A percentile compares a stretch with the other conserved stretches of the same genome.
Evolutionary conservation across 257 asterid genomes (phyloP).

Genomic region (Handroanthus guayacan): DNA sequence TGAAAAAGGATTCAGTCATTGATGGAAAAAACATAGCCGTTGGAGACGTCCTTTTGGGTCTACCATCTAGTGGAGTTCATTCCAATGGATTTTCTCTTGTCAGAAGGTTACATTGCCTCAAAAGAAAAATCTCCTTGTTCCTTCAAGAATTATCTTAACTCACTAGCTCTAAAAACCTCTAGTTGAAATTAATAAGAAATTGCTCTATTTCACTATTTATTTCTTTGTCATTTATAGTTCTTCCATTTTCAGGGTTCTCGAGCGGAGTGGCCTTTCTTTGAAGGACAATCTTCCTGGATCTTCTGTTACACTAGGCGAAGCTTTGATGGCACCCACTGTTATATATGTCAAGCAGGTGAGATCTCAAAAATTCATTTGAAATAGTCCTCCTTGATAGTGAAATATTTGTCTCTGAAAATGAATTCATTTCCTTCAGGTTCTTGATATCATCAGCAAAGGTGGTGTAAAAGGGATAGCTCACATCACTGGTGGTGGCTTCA

Average conservation of each 20-base stretch:
- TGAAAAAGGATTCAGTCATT: conserved; percentile 75
- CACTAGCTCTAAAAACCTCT: too few relatives aligned
- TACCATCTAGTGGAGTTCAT: conserved; percentile 97
- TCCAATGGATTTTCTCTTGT: conserved; percentile 94
- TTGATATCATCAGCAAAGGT: conserved; percentile 48
- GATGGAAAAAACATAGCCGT: conserved; percentile 75
- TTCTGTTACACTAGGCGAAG: conserved; percentile 69
- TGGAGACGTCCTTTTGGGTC: conserved; percentile 87
- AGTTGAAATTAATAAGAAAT: too few relatives aligned
- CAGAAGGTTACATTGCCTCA: conserved; percentile 60
- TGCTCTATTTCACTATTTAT: not conserved
- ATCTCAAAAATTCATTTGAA: conserved; percentile 8
- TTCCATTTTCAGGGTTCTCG: conserved; percentile 64
- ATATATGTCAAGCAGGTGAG: conserved; percentile 94
- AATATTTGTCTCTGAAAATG: not conserved
- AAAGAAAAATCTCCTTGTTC: not conserved
- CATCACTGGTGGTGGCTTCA: conserved; percentile 96
- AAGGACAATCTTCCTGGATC: conserved; percentile 77
- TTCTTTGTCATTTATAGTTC: not conserved
- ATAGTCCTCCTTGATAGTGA: not conserved
- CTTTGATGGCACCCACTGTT: conserved; percentile 91
- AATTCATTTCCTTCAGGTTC: conserved; percentile 55
- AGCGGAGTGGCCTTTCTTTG: conserved; percentile 73
- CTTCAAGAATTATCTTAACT: not conserved
- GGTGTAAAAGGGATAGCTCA: conserved; percentile 59